phyloP scores from a whole-genome alignment of 2,329 filamentous ascomycete species.

The Dactylellina leptospora region DNA sequence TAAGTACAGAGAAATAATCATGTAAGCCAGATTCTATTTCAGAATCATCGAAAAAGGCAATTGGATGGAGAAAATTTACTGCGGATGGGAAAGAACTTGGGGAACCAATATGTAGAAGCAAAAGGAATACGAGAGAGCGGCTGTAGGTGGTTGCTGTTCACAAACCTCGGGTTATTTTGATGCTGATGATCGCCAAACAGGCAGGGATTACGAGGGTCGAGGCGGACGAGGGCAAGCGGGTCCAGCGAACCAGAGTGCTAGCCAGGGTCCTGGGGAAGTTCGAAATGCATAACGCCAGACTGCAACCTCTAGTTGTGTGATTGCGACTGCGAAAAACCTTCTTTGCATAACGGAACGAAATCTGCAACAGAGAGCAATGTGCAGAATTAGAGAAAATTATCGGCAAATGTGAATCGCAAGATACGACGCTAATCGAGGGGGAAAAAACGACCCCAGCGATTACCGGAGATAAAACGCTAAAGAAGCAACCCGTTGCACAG shows the following conservation, averaged over 20 bases:
- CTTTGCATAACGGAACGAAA: slow-evolving; percentile 46
- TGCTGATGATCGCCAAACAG: slow-evolving; percentile 28
- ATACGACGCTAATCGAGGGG: slow-evolving; percentile 19
- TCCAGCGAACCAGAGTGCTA: slow-evolving; percentile 6
- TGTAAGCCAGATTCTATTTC: slow-evolving; percentile 26
- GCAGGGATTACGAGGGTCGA: slow-evolving; percentile 38
- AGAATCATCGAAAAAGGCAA: slow-evolving; percentile 33
- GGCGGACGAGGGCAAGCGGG: slow-evolving; percentile 21
- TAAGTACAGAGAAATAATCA: slow-evolving; percentile 20
- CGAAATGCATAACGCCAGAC: slow-evolving; percentile 9
- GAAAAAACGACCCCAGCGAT: slow-evolving; percentile 22
- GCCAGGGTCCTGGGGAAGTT: slow-evolving; percentile 26
- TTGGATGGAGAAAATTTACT: slow-evolving; percentile 37
- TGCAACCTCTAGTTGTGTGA: slow-evolving; percentile 29
- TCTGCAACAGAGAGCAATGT: slow-evolving; percentile 19
- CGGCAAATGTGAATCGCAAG: background rate
- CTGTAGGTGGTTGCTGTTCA: slow-evolving; percentile 17
- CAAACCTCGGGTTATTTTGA: slow-evolving; percentile 18
- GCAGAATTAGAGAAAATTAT: slow-evolving; percentile 11
- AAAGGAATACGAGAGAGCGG: slow-evolving; percentile 9
- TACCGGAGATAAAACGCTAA: slow-evolving; percentile 43
- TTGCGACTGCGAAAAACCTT: slow-evolving; percentile 47
- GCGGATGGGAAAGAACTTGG: background rate
- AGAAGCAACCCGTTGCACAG: slow-evolving; percentile 46
- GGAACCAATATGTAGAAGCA: background rate